Base-by-base conservation (phyloP, 768 basidiomycete genomes). In the Suillus subalutaceus region DNA sequence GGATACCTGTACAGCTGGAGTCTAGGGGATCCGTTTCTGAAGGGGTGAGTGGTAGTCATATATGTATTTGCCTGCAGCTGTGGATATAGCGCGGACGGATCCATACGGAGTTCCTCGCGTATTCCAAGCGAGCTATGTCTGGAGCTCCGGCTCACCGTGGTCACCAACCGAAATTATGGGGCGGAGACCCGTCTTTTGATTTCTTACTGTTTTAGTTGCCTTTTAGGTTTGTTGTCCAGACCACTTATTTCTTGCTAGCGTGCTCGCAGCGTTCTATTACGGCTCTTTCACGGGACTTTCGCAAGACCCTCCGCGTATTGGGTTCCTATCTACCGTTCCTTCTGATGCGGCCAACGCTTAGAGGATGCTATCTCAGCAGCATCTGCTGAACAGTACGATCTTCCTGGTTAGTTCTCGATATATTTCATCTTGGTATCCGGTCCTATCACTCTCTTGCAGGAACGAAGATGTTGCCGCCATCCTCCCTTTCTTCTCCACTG, bases 1-100 rank as follows among this genome's bases (percentile, higher is more conserved):
- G 85, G 86, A 4, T 91, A 88, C 69, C 73, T 89, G 57, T 92
- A 90, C 70, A 88, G 86, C 70, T 93, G 92, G 91, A 92, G 86
- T 76, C 77, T 93, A 38, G 92, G 92, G 2, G 85, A 84, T 68
- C 91, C 92, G 1, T 93, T 93, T 70, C 70, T 93, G 65, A 92
- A 92, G 73, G 83, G 89, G 90, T 92, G 67, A 55, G 86, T 78
- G 30, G 37, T 20, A 13, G 41, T 32, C 30, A 60, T 30, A 40
- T 58, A 26, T 40, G 23, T 59, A 18, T 41, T 15, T 40, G 16
- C 2, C 23, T 10, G 30, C 4, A 18, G 37, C 26, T n/a, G 67
- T 64, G 69, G 66, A 26, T 23, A 58, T 68, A 50, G 52, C 44
- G 65, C 65, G 71, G 67, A 20, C 53, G 38, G 30, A 15, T 61